phyloP scores from a whole-genome alignment of 140 eudicot genomes.

The Ambrosia hybrid region DNA sequence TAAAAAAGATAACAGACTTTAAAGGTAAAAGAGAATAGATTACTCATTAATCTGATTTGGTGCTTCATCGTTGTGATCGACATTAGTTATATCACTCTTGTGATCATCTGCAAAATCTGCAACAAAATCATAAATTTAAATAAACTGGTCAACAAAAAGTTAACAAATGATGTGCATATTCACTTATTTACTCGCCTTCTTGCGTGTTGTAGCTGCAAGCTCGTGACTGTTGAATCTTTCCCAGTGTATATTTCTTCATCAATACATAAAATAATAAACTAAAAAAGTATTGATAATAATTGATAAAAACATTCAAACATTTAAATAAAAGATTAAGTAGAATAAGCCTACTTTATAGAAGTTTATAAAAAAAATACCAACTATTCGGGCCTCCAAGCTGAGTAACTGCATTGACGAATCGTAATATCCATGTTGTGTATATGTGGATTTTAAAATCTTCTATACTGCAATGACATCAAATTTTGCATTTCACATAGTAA shows the following conservation, averaged over 20 bases:
- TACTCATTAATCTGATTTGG: too few relatives aligned
- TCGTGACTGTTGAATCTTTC: slow-evolving; percentile 64
- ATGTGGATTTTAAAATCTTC: too few relatives aligned
- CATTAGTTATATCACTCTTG: slow-evolving; percentile 35
- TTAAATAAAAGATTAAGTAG: too few relatives aligned
- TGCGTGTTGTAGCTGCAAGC: slow-evolving; percentile 46
- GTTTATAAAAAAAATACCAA: too few relatives aligned
- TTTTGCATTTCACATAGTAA: too few relatives aligned
- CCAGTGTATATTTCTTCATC: slow-evolving; percentile 86
- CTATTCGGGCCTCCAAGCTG: too few relatives aligned
- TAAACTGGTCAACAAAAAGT: neutral
- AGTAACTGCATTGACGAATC: too few relatives aligned
- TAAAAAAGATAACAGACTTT: neutral
- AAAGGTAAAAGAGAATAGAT: slow-evolving; percentile 19
- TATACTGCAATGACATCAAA: too few relatives aligned
- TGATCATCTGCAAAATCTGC: slow-evolving; percentile 53
- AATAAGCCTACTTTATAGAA: too few relatives aligned
- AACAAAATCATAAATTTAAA: slow-evolving; percentile 18
- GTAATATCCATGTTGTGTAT: too few relatives aligned
- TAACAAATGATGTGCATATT: neutral
- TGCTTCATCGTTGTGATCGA: slow-evolving; percentile 39
- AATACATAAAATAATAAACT: neutral
- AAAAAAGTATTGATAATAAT: too few relatives aligned
- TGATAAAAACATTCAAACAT: too few relatives aligned
- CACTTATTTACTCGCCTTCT: slow-evolving; percentile 47